Base-by-base conservation (phyloP, 1,284 basidiomycete species). In the Trichosporon inkin region DNA sequence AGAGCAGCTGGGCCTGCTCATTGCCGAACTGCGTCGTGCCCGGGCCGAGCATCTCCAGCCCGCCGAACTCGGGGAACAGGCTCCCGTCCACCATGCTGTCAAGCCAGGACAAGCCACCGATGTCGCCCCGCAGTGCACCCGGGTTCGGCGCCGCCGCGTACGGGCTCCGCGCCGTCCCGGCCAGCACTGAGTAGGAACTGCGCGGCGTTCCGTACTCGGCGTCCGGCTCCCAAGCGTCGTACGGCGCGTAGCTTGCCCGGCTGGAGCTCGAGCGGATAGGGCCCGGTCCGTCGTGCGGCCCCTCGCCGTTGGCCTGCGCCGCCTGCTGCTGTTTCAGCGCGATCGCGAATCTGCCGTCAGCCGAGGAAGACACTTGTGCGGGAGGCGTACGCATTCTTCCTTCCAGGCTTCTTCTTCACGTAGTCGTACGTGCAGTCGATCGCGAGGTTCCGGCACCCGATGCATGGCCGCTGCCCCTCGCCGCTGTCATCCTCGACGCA, bases 371-470 rank as follows among this genome's bases (percentile, higher is more conserved):
- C 28, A 32, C 28, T 5, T 8, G 8, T 11, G 2, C 6, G 6
- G 17, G 1, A 5, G 28, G n/a, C 19, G 17, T 6, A 68, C 73
- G 58, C 56, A 55, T 74, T 75, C 64, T 76, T 76, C 58, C 76
- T 58, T 13, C 76, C 76, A 7, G 76, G 75, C 64, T 74, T 74
- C 62, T 75, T 74, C 61, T 69, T 70, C 7, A 77, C 67, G 56
- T 78, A 75, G 47, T 71, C 68, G 56, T 70, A 69, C 2, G 69
- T 75, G 58, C 77, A 78, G 7, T 68, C 68, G 17, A 77, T 61
- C 20, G 65, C 65, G 16, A 78, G 62, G 55, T 71, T 76, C 13
- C 58, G 49, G 58, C 77, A 77, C 3, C 75, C 75, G 32, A 71
- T 63, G 51, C 77, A 78, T 2, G 69, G 60, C 22, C 38, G 34